A percentile compares a stretch with the other conserved stretches of the same genome.
Conservation (phyloP, 148 eudicot genomes). For the Rhododendron mucronatum region DNA sequence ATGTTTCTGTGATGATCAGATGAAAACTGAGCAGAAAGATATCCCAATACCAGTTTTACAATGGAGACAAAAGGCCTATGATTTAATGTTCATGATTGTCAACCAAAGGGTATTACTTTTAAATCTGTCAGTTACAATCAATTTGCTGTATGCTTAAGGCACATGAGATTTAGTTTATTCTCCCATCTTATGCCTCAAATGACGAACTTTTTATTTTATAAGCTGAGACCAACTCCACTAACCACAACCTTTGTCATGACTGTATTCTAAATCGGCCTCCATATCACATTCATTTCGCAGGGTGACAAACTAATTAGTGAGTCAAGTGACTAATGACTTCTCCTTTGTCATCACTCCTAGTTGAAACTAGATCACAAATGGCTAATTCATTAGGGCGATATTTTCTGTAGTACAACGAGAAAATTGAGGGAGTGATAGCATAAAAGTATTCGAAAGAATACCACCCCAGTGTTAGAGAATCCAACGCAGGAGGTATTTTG, state of each 20-base stretch:
- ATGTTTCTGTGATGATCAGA: not conserved
- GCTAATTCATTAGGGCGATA: too few relatives aligned
- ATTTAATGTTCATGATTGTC: not conserved
- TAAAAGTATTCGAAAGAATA: too few relatives aligned
- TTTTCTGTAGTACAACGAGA: too few relatives aligned
- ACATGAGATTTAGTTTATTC: not conserved
- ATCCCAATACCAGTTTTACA: too few relatives aligned
- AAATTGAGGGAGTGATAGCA: too few relatives aligned
- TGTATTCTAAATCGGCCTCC: not conserved
- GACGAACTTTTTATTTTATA: not conserved
- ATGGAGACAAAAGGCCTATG: not conserved
- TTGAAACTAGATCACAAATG: too few relatives aligned
- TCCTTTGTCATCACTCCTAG: too few relatives aligned
- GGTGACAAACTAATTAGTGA: not conserved
- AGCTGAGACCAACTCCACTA: too few relatives aligned
- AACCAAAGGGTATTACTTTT: not conserved
- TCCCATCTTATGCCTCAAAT: not conserved
- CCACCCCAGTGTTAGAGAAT: too few relatives aligned
- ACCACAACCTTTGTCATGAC: not conserved
- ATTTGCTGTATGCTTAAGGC: not conserved
- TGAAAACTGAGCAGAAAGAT: not conserved
- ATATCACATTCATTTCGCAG: not conserved
- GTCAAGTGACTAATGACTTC: too few relatives aligned
- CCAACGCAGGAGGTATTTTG: not conserved
- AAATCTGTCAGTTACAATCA: not conserved